A percentile compares a stretch with the other conserved stretches of the same genome.
Conservation (phyloP, 257 asterid genomes). For the Scutellaria galericulata region DNA sequence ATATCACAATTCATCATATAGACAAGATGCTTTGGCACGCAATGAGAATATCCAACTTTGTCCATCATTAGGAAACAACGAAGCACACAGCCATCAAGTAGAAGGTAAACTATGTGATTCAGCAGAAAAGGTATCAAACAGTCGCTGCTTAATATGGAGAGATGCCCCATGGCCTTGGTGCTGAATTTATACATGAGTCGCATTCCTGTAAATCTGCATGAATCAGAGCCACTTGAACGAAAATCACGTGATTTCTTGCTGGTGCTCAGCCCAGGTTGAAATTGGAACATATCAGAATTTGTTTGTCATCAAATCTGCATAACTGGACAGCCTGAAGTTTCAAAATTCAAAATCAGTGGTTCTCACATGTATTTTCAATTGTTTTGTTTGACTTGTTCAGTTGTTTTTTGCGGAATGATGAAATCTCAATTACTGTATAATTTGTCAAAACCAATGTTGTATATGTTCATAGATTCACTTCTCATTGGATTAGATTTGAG, state of each 20-base stretch:
- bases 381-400: not conserved
- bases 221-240: not conserved
- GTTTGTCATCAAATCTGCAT: not conserved
- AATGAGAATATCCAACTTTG: constrained; percentile 52
- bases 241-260: too few relatives aligned
- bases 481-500: too few relatives aligned
- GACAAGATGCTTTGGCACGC: constrained; percentile 57
- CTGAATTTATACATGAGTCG: constrained; percentile 42
- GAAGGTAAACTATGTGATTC: constrained; percentile 35
- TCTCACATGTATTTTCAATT: not conserved
- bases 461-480: too few relatives aligned
- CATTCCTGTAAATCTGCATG: not conserved
- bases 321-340: constrained; percentile 10
- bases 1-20: constrained; percentile 57
- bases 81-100: constrained; percentile 29
- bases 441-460: too few relatives aligned
- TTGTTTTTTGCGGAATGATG: not conserved
- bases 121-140: constrained; percentile 27
- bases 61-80: constrained; percentile 37
- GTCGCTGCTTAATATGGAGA: constrained; percentile 70
- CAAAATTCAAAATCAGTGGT: not conserved
- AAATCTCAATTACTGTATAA: not conserved
- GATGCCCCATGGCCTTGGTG: constrained; percentile 98
- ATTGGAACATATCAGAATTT: not conserved
- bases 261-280: not conserved